Percentiles rank a stretch among this genome's conserved stretches.
Evolutionary conservation across 1,284 basidiomycete genomes (phyloP).

Genomic region (Chalciporus piperatoides): DNA sequence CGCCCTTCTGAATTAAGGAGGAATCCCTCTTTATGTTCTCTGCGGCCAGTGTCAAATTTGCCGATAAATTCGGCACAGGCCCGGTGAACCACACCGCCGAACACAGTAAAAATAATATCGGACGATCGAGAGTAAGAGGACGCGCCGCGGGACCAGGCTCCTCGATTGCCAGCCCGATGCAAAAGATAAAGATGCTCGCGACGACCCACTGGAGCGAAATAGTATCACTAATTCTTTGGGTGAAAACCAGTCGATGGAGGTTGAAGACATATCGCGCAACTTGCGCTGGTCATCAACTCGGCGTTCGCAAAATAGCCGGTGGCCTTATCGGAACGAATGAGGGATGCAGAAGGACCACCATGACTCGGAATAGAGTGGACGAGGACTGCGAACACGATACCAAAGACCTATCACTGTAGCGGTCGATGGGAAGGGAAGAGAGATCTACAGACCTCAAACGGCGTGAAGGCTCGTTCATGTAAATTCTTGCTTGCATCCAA

Average conservation of each 20-base stretch:
- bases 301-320: background rate
- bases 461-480: slow-evolving; percentile 61
- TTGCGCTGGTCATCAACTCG: background rate
- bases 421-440: background rate
- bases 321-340: background rate
- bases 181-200: slow-evolving; percentile 35
- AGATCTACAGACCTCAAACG: slow-evolving; percentile 45
- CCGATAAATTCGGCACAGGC: no score
- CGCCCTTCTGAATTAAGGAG: no score
- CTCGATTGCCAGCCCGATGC: slow-evolving; percentile 43
- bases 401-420: slow-evolving; percentile 33
- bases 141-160: slow-evolving; percentile 44
- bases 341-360: slow-evolving; percentile 61
- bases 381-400: slow-evolving; percentile 52
- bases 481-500: slow-evolving; percentile 74
- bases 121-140: slow-evolving; percentile 49
- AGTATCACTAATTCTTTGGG: background rate
- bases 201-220: slow-evolving; percentile 26
- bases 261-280: background rate
- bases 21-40: no score
- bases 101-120: slow-evolving; percentile 67
- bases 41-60: no score
- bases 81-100: slow-evolving; percentile 68
- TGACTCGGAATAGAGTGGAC: slow-evolving; percentile 73
- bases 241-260: background rate